These are phyloP conservation scores for Fusarium nurragi DNA, from an alignment of 2,329 filamentous ascomycete genomes.

Conservation along the genomic window DNA sequence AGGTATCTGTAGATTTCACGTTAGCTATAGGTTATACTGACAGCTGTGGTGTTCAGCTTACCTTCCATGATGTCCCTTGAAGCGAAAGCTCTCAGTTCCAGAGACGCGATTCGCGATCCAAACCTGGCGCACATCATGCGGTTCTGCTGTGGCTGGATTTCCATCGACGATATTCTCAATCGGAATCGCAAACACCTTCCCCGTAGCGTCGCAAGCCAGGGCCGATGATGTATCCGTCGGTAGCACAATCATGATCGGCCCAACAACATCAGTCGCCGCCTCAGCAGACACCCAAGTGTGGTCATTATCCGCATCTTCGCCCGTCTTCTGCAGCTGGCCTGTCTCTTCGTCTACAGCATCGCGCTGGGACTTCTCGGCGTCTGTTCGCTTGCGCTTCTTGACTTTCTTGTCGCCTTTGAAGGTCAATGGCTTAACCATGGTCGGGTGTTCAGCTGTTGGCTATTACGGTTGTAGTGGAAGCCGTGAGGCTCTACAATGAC, in stretches of 20 bases:
- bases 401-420: slow-evolving; percentile 98
- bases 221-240: slow-evolving; percentile 78
- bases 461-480: slow-evolving; percentile 2
- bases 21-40: not conserved
- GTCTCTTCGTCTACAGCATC: slow-evolving; percentile 26
- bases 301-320: slow-evolving; percentile 64
- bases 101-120: slow-evolving; percentile 89
- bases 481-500: slow-evolving; percentile 12
- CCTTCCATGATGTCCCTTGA: slow-evolving; percentile 92
- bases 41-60: slow-evolving; percentile 50
- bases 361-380: slow-evolving; percentile 57
- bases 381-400: slow-evolving; percentile 86
- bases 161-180: slow-evolving; percentile 90
- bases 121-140: slow-evolving; percentile 94
- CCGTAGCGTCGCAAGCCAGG: slow-evolving; percentile 85
- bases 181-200: slow-evolving; percentile 82
- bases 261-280: slow-evolving; percentile 74
- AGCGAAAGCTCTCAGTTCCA: slow-evolving; percentile 82
- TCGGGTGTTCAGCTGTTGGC: not conserved
- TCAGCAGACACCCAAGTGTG: slow-evolving; percentile 95
- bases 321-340: slow-evolving; percentile 36
- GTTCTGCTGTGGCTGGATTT: slow-evolving; percentile 86
- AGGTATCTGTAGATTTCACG: slow-evolving; percentile 71
- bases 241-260: slow-evolving; percentile 84
- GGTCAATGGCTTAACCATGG: slow-evolving; percentile 86